phyloP scores from a whole-genome alignment of 805 yeast genomes.

The Hanseniaspora pseudoguilliermondii region DNA sequence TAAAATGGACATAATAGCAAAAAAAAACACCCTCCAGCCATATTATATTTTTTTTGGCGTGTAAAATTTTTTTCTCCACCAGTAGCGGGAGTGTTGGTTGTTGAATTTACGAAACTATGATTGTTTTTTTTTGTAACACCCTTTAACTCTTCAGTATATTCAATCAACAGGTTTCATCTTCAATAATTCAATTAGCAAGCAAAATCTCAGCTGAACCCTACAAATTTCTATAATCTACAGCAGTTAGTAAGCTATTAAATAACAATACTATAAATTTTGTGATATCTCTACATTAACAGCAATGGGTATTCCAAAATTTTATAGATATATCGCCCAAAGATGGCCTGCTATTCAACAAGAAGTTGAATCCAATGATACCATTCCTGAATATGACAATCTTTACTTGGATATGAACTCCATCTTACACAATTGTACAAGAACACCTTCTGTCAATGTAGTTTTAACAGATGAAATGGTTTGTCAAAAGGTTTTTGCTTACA shows the following conservation, averaged over 20 bases:
- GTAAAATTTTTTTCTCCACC: too few relatives aligned
- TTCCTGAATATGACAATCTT: conserved; percentile 88
- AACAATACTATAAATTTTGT: neutral
- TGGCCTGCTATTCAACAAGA: conserved; percentile 92
- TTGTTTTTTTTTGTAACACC: too few relatives aligned
- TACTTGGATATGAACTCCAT: conserved; percentile 97
- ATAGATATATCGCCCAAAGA: conserved; percentile 93
- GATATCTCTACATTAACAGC: conserved; percentile 5
- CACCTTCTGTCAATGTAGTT: conserved; percentile 52
- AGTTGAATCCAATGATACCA: conserved; percentile 56
- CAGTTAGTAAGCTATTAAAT: neutral
- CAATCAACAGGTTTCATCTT: too few relatives aligned
- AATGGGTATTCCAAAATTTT: conserved; percentile 92
- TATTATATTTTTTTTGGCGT: too few relatives aligned
- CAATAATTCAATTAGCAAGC: too few relatives aligned
- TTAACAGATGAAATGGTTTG: conserved; percentile 84
- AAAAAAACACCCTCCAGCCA: too few relatives aligned
- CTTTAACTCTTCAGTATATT: too few relatives aligned
- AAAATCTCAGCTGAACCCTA: too few relatives aligned
- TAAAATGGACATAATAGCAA: too few relatives aligned
- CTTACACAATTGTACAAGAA: conserved; percentile 84
- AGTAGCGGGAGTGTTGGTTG: too few relatives aligned
- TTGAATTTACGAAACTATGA: too few relatives aligned
- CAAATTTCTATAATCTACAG: too few relatives aligned
- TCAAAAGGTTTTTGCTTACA: conserved; percentile 83